These are phyloP conservation scores for Orbilia ellipsospora DNA, from an alignment of 2,329 filamentous ascomycete genomes.

Conservation along the genomic window DNA sequence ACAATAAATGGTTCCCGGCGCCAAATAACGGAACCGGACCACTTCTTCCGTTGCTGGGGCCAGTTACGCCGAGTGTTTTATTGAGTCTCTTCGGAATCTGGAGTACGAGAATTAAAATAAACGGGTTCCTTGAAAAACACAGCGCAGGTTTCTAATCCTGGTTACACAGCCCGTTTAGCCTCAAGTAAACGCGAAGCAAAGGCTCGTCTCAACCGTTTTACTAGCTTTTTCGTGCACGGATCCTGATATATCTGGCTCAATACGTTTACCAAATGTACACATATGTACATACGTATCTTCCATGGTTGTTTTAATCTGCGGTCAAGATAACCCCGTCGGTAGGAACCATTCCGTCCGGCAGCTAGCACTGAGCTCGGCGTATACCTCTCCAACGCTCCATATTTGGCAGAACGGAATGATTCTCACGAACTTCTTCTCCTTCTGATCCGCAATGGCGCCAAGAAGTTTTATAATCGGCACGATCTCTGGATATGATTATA, in stretches of 20 bases:
- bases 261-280: conserved; percentile 17
- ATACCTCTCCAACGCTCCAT: neutral
- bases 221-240: conserved; percentile 47
- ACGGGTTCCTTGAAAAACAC: neutral
- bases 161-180: conserved; percentile 53
- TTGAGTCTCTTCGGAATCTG: conserved; percentile 2
- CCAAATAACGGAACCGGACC: conserved; percentile 30
- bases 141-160: conserved; percentile 30
- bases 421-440: neutral
- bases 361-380: neutral
- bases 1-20: conserved; percentile 15
- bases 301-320: conserved; percentile 53
- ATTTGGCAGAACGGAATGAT: neutral
- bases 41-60: conserved; percentile 49
- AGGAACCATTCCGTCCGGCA: conserved; percentile 54
- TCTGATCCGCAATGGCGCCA: conserved; percentile 30
- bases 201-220: conserved; percentile 25
- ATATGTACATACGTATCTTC: neutral
- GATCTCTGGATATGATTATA: conserved; percentile 4
- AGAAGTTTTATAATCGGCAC: conserved; percentile 41
- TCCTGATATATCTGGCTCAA: conserved; percentile 53
- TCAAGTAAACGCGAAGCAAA: conserved; percentile 39
- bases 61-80: conserved; percentile 24
- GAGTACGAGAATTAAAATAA: conserved; percentile 5
- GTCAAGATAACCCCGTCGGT: conserved; percentile 49